Conservation (phyloP, 371 early-diverging fungal genomes). For the Mucor piriformis region DNA sequence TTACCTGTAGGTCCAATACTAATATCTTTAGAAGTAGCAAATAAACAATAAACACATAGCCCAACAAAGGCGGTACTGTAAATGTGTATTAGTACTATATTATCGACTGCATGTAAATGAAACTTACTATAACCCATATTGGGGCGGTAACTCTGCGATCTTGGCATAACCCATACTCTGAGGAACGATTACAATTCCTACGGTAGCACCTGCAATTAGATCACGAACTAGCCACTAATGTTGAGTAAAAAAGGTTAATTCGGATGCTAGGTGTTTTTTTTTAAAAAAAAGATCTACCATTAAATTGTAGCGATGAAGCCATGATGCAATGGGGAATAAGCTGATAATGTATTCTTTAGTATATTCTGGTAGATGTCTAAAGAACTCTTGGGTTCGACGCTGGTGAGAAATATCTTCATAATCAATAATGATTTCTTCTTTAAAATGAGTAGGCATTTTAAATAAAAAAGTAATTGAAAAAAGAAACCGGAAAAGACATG, state of each 20-base stretch:
- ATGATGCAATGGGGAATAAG: slow-evolving; percentile 68
- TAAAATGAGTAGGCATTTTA: slow-evolving; percentile 1
- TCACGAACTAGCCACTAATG: slow-evolving; percentile 84
- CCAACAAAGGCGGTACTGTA: slow-evolving; percentile 71
- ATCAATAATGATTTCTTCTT: slow-evolving; percentile 36
- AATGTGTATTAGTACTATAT: slow-evolving; percentile 27
- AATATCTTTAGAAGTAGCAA: slow-evolving; percentile 88
- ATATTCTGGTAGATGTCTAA: slow-evolving; percentile 30
- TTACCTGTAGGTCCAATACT: slow-evolving; percentile 84
- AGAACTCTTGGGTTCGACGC: slow-evolving; percentile 28
- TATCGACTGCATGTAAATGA: background rate
- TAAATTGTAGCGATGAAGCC: slow-evolving; percentile 77
- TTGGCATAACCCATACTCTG: slow-evolving; percentile 88
- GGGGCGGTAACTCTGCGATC: slow-evolving; percentile 77
- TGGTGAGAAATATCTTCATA: slow-evolving; percentile 30
- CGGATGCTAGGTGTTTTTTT: background rate
- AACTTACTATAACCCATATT: slow-evolving; percentile 87
- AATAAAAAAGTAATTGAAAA: background rate
- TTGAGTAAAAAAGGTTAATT: background rate
- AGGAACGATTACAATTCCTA: slow-evolving; percentile 88
- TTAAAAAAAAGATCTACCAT: slow-evolving; percentile 57
- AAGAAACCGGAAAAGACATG: background rate
- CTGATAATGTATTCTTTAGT: slow-evolving; percentile 34
- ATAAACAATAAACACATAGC: slow-evolving; percentile 74
- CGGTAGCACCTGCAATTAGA: slow-evolving; percentile 85